Percentiles rank a stretch among this genome's conserved stretches.
Evolutionary conservation across 2,329 filamentous ascomycete genomes (phyloP).

Genomic region (Talaromyces sp.): DNA sequence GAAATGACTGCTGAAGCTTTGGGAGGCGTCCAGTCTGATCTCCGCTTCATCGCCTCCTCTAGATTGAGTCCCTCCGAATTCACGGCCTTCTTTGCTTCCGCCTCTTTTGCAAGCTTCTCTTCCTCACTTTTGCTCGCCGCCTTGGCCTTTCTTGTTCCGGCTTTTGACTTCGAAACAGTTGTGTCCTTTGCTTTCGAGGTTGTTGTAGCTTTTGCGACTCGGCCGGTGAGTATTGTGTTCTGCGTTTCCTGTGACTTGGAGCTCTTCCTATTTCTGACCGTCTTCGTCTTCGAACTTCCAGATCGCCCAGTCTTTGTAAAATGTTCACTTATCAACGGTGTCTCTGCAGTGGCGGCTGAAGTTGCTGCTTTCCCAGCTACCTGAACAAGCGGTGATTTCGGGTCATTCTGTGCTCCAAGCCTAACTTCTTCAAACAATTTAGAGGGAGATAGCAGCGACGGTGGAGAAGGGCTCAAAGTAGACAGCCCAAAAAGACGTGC

Average conservation of each 20-base stretch:
- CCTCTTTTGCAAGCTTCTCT: neutral
- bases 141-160: neutral
- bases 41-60: conserved; percentile 54
- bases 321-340: conserved; percentile 8
- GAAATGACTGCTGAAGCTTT: conserved; percentile 30
- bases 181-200: conserved; percentile 9
- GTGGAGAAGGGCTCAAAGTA: conserved; percentile 27
- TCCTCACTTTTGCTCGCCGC: neutral
- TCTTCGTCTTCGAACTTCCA: conserved; percentile 28
- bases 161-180: neutral
- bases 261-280: conserved; percentile 18
- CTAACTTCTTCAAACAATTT: conserved; percentile 24
- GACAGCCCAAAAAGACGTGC: conserved; percentile 23
- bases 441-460: conserved; percentile 30
- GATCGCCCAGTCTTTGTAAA: conserved; percentile 24
- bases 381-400: conserved; percentile 16
- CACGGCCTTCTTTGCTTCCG: conserved; percentile 22
- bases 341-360: neutral
- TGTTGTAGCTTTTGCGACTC: conserved; percentile 33
- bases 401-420: neutral
- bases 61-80: conserved; percentile 31
- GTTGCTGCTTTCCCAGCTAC: conserved; percentile 16
- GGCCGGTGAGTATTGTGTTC: conserved; percentile 38
- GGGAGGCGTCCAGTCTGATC: conserved; percentile 68
- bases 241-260: conserved; percentile 24